Evolutionary conservation across 208 protist species (phyloP).

Genomic region (Leishmania braziliensis): DNA sequence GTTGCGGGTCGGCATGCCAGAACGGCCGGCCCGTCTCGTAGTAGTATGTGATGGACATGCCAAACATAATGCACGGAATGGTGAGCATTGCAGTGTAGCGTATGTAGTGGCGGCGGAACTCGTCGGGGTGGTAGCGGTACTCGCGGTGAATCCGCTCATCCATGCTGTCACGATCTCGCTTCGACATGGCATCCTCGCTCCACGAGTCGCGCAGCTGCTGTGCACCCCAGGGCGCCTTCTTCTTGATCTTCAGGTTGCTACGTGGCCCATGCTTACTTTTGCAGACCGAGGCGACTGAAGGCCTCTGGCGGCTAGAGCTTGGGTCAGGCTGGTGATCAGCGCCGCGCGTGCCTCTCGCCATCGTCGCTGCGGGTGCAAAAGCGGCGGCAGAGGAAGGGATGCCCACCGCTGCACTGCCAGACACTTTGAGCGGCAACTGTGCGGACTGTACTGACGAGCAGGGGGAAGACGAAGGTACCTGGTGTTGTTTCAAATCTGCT

Average conservation of each 20-base stretch:
- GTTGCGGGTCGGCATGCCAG: slow-evolving; percentile 74
- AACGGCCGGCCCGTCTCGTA: slow-evolving; percentile 48
- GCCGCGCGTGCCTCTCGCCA: background rate
- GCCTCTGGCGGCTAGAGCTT: background rate
- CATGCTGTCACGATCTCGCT: slow-evolving; percentile 72
- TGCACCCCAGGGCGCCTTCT: slow-evolving; percentile 72
- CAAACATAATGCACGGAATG: slow-evolving; percentile 54
- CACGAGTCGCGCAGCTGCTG: slow-evolving; percentile 86
- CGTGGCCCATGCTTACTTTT: slow-evolving; percentile 16
- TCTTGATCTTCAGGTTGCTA: slow-evolving; percentile 47
- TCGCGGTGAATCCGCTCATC: slow-evolving; percentile 79
- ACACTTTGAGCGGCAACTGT: background rate
- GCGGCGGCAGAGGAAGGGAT: background rate
- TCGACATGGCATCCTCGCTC: slow-evolving; percentile 85
- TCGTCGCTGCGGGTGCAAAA: background rate
- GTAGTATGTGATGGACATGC: slow-evolving; percentile 56
- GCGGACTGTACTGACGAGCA: background rate
- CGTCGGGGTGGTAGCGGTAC: slow-evolving; percentile 88
- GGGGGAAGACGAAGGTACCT: background rate
- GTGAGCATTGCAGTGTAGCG: slow-evolving; percentile 48
- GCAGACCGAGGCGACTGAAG: background rate
- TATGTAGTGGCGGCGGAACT: slow-evolving; percentile 61
- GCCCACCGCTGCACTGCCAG: background rate
- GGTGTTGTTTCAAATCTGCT: background rate
- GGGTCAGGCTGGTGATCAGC: background rate